Base-by-base conservation (phyloP, 306 rosid species). In the Purshia tridentata region DNA sequence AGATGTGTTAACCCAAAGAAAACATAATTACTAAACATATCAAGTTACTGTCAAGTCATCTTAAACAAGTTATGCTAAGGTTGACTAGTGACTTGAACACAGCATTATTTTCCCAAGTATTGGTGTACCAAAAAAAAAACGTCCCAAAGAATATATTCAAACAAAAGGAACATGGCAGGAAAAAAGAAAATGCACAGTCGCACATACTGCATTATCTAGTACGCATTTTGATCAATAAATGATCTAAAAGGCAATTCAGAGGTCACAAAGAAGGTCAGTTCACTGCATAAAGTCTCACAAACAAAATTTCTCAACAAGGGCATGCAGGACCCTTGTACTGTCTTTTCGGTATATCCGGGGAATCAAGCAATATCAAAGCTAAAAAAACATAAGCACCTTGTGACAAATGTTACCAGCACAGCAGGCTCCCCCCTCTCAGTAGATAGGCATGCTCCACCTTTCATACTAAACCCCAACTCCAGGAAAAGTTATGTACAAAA, bases 401-500 rank as follows among this genome's bases (percentile, higher is more conserved):
- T 50, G 67, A 57, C 80, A 46, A 76, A 53, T 14, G 51, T 70
- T 76, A 80, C 72, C 72, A 78, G 63, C 55, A 77, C 78, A 66
- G 81, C 63, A 77, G 65, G 20, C 50, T 70, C 67, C 66, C 74
- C 54, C 66, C 73, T 55, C 77, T 57, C 37, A 13, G 64, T 41
- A 80, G 76, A 73, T 70, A 80, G 75, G 79, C 67, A 78, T 57
- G 82, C 74, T 74, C 86, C 82, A 67, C 59, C 63, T 76, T 29
- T 29, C 54, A 49, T 58, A 74, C 78, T 73, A 85, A 85, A 29
- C 74, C 73, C 76, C 85, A 68, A 77, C 83, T 73, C 90, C 75
- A 61, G 79, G 29, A 65, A 81, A 81, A 70, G 41, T 59, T 87
- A 90, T 88, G 82, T 92, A 92, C 98, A 92, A 47, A 85, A 72